Conservation (phyloP, 2,329 filamentous ascomycete species). For the Zalaria obscura region DNA sequence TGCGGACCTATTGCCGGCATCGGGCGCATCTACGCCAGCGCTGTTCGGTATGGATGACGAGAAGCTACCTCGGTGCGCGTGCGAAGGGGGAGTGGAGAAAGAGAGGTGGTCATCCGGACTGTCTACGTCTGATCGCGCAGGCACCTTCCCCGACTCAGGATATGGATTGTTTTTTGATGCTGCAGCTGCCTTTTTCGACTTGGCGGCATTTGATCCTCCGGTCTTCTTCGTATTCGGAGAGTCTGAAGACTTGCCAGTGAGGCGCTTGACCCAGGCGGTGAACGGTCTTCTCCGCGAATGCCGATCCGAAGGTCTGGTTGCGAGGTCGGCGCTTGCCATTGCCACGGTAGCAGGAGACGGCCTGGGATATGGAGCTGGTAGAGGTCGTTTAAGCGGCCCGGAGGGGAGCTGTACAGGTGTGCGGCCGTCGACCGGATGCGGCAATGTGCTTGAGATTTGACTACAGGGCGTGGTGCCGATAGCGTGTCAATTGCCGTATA, state of each 20-base stretch:
- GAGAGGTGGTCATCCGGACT: constrained; percentile 32
- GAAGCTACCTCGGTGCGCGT: constrained; percentile 35
- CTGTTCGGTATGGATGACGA: constrained; percentile 36
- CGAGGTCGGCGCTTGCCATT: background rate
- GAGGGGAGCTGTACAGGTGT: too few relatives aligned
- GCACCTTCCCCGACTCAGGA: constrained; percentile 51
- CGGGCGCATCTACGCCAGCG: constrained; percentile 45
- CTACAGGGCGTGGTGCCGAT: too few relatives aligned
- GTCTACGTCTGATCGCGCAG: constrained; percentile 6
- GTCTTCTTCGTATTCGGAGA: constrained; percentile 28
- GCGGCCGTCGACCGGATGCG: too few relatives aligned
- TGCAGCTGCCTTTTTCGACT: constrained; percentile 40
- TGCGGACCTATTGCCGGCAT: constrained; percentile 55
- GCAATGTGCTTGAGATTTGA: too few relatives aligned
- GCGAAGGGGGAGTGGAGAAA: constrained; percentile 37
- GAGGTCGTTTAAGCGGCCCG: too few relatives aligned
- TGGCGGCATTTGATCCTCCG: constrained; percentile 5
- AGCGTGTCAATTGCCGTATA: too few relatives aligned
- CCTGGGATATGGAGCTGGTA: too few relatives aligned
- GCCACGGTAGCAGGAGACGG: background rate
- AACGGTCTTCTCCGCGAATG: constrained; percentile 47
- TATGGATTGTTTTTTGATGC: constrained; percentile 81
- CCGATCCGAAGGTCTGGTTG: background rate
- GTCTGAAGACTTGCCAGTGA: constrained; percentile 67
- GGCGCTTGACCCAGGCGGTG: constrained; percentile 84